Percentiles rank a stretch among this genome's conserved stretches.
phyloP scores from a whole-genome alignment of 495 filamentous ascomycete species.

The Neurospora sp. region DNA sequence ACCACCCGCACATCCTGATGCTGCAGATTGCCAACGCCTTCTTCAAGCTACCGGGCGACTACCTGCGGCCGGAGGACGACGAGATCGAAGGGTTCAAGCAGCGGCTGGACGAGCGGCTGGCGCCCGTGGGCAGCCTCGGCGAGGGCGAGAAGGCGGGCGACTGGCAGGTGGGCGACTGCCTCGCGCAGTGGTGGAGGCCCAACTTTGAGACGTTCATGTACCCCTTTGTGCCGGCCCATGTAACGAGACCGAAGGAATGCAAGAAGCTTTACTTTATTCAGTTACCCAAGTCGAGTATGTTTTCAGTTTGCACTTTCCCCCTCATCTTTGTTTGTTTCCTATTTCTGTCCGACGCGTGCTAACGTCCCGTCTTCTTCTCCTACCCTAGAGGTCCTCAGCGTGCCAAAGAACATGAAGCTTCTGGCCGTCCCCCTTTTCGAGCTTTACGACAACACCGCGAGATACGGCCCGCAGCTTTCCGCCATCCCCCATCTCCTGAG shows the following conservation, averaged over 20 bases:
- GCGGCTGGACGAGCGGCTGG: constrained; percentile 83
- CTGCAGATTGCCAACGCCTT: constrained; percentile 98
- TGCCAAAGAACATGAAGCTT: constrained; percentile 99
- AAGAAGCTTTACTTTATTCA: constrained; percentile 98
- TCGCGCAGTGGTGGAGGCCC: constrained; percentile 97
- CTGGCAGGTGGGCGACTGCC: constrained; percentile 88
- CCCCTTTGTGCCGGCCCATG: constrained; percentile 89
- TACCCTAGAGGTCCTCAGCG: constrained; percentile 75
- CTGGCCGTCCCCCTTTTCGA: constrained; percentile 95
- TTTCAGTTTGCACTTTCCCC: background rate
- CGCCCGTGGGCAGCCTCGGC: constrained; percentile 79
- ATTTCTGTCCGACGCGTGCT: constrained; percentile 2
- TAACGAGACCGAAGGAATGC: constrained; percentile 95
- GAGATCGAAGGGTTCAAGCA: constrained; percentile 90
- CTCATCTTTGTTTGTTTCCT: too few species aligned
- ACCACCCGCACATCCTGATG: constrained; percentile 97
- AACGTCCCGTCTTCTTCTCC: constrained; percentile 4
- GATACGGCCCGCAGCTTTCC: constrained; percentile 91
- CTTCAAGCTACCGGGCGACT: constrained; percentile 97
- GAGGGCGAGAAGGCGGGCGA: constrained; percentile 80
- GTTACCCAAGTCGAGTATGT: constrained; percentile 79
- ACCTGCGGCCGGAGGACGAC: constrained; percentile 79
- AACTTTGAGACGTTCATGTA: constrained; percentile 99
- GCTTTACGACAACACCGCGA: constrained; percentile 89
- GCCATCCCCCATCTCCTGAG: constrained; percentile 91